Percentiles rank a stretch among this genome's conserved stretches.
Evolutionary conservation across 2,329 filamentous ascomycete genomes (phyloP).

Genomic region (Exophiala calicioides): DNA sequence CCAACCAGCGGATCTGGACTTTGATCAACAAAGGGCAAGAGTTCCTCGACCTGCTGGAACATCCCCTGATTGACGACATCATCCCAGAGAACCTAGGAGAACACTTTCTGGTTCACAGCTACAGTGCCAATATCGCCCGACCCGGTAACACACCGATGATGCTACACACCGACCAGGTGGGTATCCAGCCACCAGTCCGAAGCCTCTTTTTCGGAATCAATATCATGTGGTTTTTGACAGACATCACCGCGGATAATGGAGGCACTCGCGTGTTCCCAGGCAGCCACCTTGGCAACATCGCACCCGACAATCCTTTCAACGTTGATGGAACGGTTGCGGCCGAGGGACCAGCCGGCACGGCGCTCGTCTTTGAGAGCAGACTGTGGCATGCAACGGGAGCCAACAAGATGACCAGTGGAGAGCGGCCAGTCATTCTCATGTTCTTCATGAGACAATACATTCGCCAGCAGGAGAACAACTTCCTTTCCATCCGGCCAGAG

Average conservation of each 20-base stretch:
- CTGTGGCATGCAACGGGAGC: constrained; percentile 22
- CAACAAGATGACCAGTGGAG: constrained; percentile 24
- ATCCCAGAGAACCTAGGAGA: constrained; percentile 18
- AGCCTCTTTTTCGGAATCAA: constrained; percentile 14
- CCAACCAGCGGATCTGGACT: constrained; percentile 20
- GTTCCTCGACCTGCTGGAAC: constrained; percentile 20
- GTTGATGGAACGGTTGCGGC: constrained; percentile 16
- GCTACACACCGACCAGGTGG: constrained; percentile 19
- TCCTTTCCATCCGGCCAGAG: constrained; percentile 34
- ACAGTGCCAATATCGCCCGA: constrained; percentile 19
- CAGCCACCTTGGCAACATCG: constrained; percentile 15
- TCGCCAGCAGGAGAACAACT: constrained; percentile 37
- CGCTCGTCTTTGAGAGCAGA: constrained; percentile 20
- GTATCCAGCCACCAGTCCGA: constrained; percentile 16
- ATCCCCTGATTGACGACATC: constrained; percentile 17
- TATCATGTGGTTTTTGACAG: constrained; percentile 21
- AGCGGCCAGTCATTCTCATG: constrained; percentile 34
- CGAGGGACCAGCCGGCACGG: constrained; percentile 17
- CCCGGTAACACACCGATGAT: constrained; percentile 20
- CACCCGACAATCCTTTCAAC: constrained; percentile 20
- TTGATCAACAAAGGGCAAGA: constrained; percentile 20
- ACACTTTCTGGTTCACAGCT: constrained; percentile 12
- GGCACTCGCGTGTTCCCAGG: constrained; percentile 17
- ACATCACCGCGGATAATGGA: constrained; percentile 18
- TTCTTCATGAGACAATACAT: constrained; percentile 38